Conservation (phyloP, 192 early-diverging fungal genomes). For the Mortierella claussenii region DNA sequence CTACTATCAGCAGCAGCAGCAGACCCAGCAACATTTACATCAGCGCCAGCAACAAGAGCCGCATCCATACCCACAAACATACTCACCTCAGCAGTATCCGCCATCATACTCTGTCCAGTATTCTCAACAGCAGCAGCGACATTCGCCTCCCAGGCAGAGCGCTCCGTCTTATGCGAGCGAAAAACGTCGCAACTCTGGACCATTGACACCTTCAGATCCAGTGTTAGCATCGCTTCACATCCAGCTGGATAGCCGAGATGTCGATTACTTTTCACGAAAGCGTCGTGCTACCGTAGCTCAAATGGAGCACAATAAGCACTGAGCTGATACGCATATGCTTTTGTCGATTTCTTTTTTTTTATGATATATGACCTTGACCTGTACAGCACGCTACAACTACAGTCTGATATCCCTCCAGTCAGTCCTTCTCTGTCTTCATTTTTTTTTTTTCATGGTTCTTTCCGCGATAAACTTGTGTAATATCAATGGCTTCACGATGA, state of each 20-base stretch:
- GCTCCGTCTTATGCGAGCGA: conserved; percentile 6
- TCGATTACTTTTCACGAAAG: conserved; percentile 40
- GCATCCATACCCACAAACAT: conserved; percentile 3
- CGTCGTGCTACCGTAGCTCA: conserved; percentile 39
- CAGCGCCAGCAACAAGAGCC: not conserved
- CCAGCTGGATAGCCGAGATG: conserved; percentile 14
- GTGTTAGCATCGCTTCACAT: conserved; percentile 14
- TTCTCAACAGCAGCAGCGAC: not conserved
- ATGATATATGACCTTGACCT: no score
- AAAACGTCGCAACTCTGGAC: conserved; percentile 34
- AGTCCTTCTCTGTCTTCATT: no score
- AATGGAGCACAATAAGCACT: conserved; percentile 19
- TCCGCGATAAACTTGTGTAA: no score
- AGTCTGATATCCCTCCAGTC: no score
- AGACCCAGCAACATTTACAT: not conserved
- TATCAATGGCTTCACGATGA: no score
- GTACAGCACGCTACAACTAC: no score
- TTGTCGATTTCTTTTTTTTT: no score
- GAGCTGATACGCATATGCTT: no score
- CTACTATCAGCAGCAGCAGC: not conserved
- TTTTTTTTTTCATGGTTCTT: no score
- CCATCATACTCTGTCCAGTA: not conserved
- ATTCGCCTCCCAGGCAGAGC: not conserved
- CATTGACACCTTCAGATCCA: conserved; percentile 18
- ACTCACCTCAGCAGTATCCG: not conserved